A percentile compares a stretch with the other conserved stretches of the same genome.
These are phyloP conservation scores for Ramicandelaber brevisporus DNA, from an alignment of 192 early-diverging fungal genomes.

Conservation along the genomic window DNA sequence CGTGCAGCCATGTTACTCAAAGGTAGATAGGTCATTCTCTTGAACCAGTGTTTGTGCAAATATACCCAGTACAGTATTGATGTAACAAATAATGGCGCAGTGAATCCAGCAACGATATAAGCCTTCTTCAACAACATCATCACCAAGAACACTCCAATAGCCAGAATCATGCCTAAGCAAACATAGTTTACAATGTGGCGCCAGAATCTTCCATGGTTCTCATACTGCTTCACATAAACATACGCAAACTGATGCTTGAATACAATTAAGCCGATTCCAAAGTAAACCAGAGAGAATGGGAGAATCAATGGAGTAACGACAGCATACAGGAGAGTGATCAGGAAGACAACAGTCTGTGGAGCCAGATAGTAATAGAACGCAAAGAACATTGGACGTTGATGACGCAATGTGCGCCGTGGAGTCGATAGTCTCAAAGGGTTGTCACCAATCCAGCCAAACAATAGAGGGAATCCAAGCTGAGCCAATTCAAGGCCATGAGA, in stretches of 20 bases:
- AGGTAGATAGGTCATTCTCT: too few relatives aligned
- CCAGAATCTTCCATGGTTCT: slow-evolving; percentile 24
- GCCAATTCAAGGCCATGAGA: slow-evolving; percentile 27
- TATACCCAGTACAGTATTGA: too few relatives aligned
- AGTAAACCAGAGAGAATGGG: slow-evolving; percentile 22
- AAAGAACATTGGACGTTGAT: slow-evolving; percentile 22
- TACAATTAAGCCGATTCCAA: slow-evolving; percentile 18
- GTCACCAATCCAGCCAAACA: slow-evolving; percentile 16
- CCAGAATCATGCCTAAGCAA: slow-evolving; percentile 25
- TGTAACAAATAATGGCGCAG: slow-evolving; percentile 16
- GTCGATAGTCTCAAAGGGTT: slow-evolving; percentile 9
- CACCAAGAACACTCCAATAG: slow-evolving; percentile 27
- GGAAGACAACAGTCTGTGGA: slow-evolving; percentile 27
- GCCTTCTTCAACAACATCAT: slow-evolving; percentile 21
- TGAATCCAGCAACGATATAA: slow-evolving; percentile 8
- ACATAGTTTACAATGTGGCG: slow-evolving; percentile 24
- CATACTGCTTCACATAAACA: slow-evolving; percentile 28
- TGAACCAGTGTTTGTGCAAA: too few relatives aligned
- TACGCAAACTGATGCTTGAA: slow-evolving; percentile 36
- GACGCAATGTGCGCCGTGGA: slow-evolving; percentile 20
- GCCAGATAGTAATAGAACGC: slow-evolving; percentile 36
- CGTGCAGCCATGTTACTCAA: too few relatives aligned
- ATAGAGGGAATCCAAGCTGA: slow-evolving; percentile 22
- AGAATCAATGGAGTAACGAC: slow-evolving; percentile 29
- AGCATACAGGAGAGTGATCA: slow-evolving; percentile 30